These are phyloP conservation scores for Metschnikowia chrysomelidarum DNA, from an alignment of 805 yeast genomes.

Conservation along the genomic window DNA sequence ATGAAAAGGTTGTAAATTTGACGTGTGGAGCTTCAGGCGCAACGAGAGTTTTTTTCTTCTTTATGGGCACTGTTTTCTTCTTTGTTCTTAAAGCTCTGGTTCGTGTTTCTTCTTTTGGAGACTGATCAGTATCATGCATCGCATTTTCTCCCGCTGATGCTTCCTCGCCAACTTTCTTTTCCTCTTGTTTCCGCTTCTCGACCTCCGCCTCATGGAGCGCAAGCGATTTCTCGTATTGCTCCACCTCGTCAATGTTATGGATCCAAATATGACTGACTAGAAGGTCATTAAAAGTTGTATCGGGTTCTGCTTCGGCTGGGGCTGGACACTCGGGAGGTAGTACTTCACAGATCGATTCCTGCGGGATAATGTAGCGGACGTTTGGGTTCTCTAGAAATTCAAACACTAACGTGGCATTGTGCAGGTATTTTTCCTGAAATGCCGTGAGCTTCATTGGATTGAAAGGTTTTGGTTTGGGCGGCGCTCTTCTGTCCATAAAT, in stretches of 20 bases:
- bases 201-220: conserved; percentile 28
- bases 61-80: conserved; percentile 15
- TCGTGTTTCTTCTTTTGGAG: conserved; percentile 8
- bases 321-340: conserved; percentile 23
- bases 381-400: conserved; percentile 82
- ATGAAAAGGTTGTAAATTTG: conserved; percentile 60
- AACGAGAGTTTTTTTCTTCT: conserved; percentile 18
- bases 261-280: conserved; percentile 49
- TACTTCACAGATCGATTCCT: conserved; percentile 70
- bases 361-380: conserved; percentile 73
- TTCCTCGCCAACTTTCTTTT: conserved; percentile 20
- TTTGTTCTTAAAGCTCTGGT: conserved; percentile 14
- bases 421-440: conserved; percentile 68
- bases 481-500: conserved; percentile 18
- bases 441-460: conserved; percentile 66
- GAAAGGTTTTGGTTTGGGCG: conserved; percentile 16
- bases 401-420: conserved; percentile 72
- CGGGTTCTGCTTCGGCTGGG: conserved; percentile 22
- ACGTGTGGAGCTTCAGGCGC: conserved; percentile 44
- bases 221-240: conserved; percentile 40
- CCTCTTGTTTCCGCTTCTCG: conserved; percentile 28
- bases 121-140: conserved; percentile 13
- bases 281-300: conserved; percentile 33
- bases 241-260: conserved; percentile 50
- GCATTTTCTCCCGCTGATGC: conserved; percentile 7